Base-by-base conservation (phyloP, 768 basidiomycete genomes). In the Suillus subalutaceus region DNA sequence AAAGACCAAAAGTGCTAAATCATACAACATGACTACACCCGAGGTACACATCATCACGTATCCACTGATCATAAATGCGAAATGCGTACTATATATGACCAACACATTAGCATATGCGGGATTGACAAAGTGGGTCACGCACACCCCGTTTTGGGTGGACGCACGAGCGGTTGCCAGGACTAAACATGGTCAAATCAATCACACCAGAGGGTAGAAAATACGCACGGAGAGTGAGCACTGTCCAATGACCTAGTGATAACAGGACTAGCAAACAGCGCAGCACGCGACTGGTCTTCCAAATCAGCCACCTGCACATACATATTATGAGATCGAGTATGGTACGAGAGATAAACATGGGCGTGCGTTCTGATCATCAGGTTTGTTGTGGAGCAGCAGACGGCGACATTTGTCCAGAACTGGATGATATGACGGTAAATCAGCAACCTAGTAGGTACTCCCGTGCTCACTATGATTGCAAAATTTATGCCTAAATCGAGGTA, bases 301-400 rank as follows among this genome's bases (percentile, higher is more conserved):
- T 60, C 10, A 60, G 10, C 59, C 59, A 60, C 59, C 59, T 60
- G 18, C 26, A 30, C 40, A 41, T 13, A 43, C 12, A 43, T 32
- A 60, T 16, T 18, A 20, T 43, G 41, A 60, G 59, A 30, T 30
- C 26, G 9, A 30, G 10, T 4, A 20, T 26, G 10, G 5, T 55
- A 8, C 3, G 10, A 43, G 26, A 6, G 12, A 26, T 41, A 30
- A 20, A 30, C 1, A 43, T 12, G 41, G 12, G 4, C 26, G 3
- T 30, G 18, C 59, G 59, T 43, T 43, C 59, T 60, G 40, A 60
- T 43, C 59, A 43, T 60, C 18, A 60, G 18, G 10, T 60, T 60
- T 60, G 26, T 43, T 30, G 59, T 18, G 10, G 59, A 60, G 59
- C 59, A 60, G 7, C 59, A 40, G 41, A 60, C 20, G 26, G 59